These are phyloP conservation scores for Wickerhamiella hasegawae DNA, from an alignment of 805 yeast genomes.

Conservation along the genomic window DNA sequence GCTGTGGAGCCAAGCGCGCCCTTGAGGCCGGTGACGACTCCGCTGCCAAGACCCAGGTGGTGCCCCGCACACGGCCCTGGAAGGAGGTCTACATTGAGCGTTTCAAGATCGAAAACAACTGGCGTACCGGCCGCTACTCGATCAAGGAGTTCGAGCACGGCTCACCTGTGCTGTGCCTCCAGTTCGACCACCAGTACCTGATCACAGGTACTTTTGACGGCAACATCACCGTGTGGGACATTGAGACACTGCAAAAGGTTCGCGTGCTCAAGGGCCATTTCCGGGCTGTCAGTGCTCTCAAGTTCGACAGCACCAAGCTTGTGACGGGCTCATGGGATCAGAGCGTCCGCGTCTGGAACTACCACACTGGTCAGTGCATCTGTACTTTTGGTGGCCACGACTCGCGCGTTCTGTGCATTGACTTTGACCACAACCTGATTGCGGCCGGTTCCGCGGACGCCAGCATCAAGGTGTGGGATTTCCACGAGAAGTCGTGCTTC, in stretches of 20 bases:
- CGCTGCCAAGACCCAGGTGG: background rate
- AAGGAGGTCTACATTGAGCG: conserved; percentile 86
- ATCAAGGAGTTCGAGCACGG: conserved; percentile 48
- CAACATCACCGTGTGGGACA: conserved; percentile 85
- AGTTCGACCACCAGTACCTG: conserved; percentile 61
- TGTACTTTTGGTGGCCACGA: conserved; percentile 89
- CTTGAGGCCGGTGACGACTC: background rate
- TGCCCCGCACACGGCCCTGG: conserved; percentile 63
- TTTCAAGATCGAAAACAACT: conserved; percentile 78
- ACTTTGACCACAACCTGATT: conserved; percentile 63
- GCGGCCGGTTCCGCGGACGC: conserved; percentile 89
- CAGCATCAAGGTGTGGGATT: conserved; percentile 93
- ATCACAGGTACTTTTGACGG: conserved; percentile 91
- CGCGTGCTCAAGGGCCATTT: conserved; percentile 78
- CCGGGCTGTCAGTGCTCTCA: conserved; percentile 71
- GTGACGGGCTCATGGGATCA: conserved; percentile 86
- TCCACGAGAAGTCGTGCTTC: conserved; percentile 79
- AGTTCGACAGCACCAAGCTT: conserved; percentile 75
- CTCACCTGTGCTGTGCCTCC: conserved; percentile 52
- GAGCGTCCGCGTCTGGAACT: conserved; percentile 91
- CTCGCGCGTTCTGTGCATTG: conserved; percentile 72
- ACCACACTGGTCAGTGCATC: conserved; percentile 83
- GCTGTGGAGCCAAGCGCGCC: background rate
- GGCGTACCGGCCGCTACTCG: conserved; percentile 71
- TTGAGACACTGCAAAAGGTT: conserved; percentile 58